Evolutionary conservation across 345 rosid species (phyloP), one percentile per base, ranked within the genome.

Genomic region (Hibiscus mutabilis): DNA sequence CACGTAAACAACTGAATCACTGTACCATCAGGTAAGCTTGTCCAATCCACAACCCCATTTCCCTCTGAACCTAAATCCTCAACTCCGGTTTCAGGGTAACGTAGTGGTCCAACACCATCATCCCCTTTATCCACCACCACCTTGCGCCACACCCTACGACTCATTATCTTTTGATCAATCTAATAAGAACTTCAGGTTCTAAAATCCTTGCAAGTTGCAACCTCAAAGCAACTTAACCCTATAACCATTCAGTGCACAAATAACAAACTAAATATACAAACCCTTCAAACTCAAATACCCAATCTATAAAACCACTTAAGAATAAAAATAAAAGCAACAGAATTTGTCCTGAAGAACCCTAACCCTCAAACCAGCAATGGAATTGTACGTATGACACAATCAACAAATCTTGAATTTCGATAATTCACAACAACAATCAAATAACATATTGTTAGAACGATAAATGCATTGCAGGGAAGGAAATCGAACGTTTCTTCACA

Each of bases 81-180:
- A 18, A 78, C 81, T 72, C 82, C 88, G 47, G 75, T 80, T 79
- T 88, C 96, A 0, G 78, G 83, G 79, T 77, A 89, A 76, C 90
- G 60, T 16, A 79, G 76, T 35, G 82, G 66, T 51, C 79, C 77
- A 75, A 83, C 73, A 73, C 80, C 85, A 57, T 84, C 89, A 66
- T 82, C 82, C 70, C 89, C 88, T 77, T 83, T 89, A 6, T 60
- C 85, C 22, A 80, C 88, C 22, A 80, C 88, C 83, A 87, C 86
- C 80, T 83, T 91, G 21, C 88, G 83, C 79, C 93, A 66, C 66
- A 91, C 82, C 80, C 98, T 87, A 35, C 97, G 94, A 78, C 83
- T 91, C 94, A 90, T 94, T 8, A 33, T 33, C 35, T 69, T 80
- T 79, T 69, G 47, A 74, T 65, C 52, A 70, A 66, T 73, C 61